Evolutionary conservation across 805 yeast species (phyloP).

Genomic region (Candida vaughaniae): DNA sequence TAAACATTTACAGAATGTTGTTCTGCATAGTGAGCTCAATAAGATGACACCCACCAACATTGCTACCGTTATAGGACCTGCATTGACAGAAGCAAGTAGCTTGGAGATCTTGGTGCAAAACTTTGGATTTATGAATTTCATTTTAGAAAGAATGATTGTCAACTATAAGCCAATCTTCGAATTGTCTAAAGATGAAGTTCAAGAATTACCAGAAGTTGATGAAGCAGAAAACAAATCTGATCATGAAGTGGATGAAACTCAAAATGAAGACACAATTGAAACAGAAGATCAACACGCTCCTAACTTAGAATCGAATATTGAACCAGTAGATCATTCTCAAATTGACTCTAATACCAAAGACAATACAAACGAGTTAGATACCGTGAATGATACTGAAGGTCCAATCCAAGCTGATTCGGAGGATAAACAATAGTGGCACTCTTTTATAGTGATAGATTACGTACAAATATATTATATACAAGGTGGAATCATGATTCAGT

Average conservation of each 20-base stretch:
- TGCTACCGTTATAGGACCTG: constrained; percentile 82
- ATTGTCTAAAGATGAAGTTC: constrained; percentile 9
- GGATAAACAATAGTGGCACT: no score
- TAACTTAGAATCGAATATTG: neutral
- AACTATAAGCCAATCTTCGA: constrained; percentile 42
- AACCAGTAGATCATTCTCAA: neutral
- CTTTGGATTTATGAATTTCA: constrained; percentile 55
- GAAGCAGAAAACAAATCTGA: neutral
- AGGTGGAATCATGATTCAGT: constrained; percentile 14
- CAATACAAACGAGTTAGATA: no score
- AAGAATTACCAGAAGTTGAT: neutral
- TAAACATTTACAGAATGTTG: constrained; percentile 67
- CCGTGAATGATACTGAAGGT: no score
- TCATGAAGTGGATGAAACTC: neutral
- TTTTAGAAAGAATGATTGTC: constrained; percentile 50
- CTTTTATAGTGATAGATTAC: no score
- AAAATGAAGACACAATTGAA: neutral
- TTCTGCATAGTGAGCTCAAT: constrained; percentile 64
- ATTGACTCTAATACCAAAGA: no score
- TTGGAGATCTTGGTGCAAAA: constrained; percentile 46
- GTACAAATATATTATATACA: constrained; percentile 5
- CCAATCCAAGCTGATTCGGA: no score
- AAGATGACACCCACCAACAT: constrained; percentile 87
- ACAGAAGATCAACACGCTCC: no score
- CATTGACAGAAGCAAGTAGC: constrained; percentile 54